Percentiles rank a stretch among this genome's conserved stretches.
These are phyloP conservation scores for Chalciporus piperatoides DNA, from an alignment of 1,284 basidiomycete genomes.

Conservation along the genomic window DNA sequence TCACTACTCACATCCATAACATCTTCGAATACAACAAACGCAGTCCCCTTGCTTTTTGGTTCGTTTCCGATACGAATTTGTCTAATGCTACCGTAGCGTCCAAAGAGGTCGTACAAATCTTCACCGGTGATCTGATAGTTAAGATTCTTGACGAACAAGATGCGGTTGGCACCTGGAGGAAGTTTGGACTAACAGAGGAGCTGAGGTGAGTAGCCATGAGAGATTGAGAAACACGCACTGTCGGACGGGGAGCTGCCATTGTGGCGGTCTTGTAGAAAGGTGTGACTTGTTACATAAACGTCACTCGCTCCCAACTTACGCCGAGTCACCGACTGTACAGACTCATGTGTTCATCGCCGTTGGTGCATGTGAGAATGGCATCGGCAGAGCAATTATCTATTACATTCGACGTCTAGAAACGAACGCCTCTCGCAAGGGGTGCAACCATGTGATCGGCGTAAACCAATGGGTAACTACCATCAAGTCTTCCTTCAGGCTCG, in stretches of 20 bases:
- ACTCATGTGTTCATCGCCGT: no score
- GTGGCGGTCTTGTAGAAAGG: constrained; percentile 14
- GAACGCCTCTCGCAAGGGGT: no score
- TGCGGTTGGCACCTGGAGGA: constrained; percentile 80
- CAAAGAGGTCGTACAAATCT: constrained; percentile 96
- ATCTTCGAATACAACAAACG: constrained; percentile 90
- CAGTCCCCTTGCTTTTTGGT: constrained; percentile 91
- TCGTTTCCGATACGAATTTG: constrained; percentile 94
- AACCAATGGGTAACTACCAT: no score
- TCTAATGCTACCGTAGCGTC: constrained; percentile 94
- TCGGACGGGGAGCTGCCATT: constrained; percentile 65
- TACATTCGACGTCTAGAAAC: no score
- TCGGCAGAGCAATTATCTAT: not conserved
- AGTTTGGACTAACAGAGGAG: constrained; percentile 59
- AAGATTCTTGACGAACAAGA: constrained; percentile 85
- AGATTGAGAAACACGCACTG: constrained; percentile 40
- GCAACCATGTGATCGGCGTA: no score
- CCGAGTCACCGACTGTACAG: no score
- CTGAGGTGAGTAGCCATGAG: constrained; percentile 1
- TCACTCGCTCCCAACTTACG: not conserved
- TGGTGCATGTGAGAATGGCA: not conserved
- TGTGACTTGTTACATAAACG: not conserved
- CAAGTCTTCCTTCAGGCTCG: no score
- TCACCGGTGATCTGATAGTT: constrained; percentile 95
- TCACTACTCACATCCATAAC: constrained; percentile 76